Evolutionary conservation across 306 rosid genomes (phyloP).

Genomic region (Quercus cerris): DNA sequence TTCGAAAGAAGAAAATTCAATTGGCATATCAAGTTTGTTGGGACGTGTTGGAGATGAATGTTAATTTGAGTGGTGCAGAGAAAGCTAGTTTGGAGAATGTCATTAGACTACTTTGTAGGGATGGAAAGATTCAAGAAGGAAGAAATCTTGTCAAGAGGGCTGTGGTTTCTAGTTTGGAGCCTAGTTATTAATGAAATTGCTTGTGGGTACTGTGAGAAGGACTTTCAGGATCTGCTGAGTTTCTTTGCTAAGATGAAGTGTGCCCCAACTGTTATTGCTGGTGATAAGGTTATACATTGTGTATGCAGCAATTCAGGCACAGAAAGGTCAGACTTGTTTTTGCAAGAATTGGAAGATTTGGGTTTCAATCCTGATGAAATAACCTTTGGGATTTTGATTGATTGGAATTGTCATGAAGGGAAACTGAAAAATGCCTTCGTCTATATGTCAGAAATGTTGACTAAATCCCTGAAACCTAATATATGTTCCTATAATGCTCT

Average conservation of each 20-base stretch:
- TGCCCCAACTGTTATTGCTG: slow-evolving; percentile 53
- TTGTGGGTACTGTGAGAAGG: slow-evolving; percentile 70
- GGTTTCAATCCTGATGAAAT: slow-evolving; percentile 69
- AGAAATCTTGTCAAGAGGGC: slow-evolving; percentile 71
- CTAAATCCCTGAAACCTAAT: slow-evolving; percentile 40
- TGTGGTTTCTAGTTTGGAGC: slow-evolving; percentile 33
- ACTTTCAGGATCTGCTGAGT: slow-evolving; percentile 70
- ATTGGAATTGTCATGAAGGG: slow-evolving; percentile 71
- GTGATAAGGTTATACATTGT: slow-evolving; percentile 58
- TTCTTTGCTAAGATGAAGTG: slow-evolving; percentile 57
- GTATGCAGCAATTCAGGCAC: slow-evolving; percentile 54
- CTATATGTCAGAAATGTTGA: slow-evolving; percentile 54
- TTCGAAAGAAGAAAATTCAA: slow-evolving; percentile 39
- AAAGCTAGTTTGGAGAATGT: slow-evolving; percentile 48
- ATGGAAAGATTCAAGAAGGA: slow-evolving; percentile 55
- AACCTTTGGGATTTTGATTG: slow-evolving; percentile 78
- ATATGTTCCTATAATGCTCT: slow-evolving; percentile 67
- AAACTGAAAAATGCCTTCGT: slow-evolving; percentile 53
- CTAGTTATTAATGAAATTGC: slow-evolving; percentile 67
- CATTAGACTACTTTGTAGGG: slow-evolving; percentile 53
- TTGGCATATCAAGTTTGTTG: slow-evolving; percentile 38
- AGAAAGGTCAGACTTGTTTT: slow-evolving; percentile 44
- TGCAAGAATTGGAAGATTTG: slow-evolving; percentile 48
- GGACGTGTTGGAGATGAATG: slow-evolving; percentile 53
- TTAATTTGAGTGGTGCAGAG: slow-evolving; percentile 36